These are phyloP conservation scores for Pichia manshurica DNA, from an alignment of 805 yeast species.

Conservation along the genomic window DNA sequence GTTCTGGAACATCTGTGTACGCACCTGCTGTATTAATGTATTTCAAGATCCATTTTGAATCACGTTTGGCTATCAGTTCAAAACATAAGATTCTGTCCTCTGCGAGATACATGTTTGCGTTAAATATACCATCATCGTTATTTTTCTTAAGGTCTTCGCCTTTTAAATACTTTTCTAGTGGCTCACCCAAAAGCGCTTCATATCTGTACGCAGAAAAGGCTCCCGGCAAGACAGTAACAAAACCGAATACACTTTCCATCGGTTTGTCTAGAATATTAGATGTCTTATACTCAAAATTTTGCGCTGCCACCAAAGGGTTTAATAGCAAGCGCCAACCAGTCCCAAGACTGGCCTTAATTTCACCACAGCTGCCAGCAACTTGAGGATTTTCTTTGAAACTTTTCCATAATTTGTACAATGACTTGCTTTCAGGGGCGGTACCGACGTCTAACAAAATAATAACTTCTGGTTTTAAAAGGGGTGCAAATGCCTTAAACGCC, in stretches of 20 bases:
- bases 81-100: conserved; percentile 95
- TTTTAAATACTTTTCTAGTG: conserved; percentile 82
- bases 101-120: conserved; percentile 94
- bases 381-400: conserved; percentile 62
- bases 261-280: conserved; percentile 95
- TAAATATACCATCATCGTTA: conserved; percentile 71
- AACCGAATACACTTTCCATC: conserved; percentile 90
- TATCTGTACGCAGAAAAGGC: conserved; percentile 94
- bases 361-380: conserved; percentile 98
- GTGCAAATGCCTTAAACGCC: conserved; percentile 92
- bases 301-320: conserved; percentile 93
- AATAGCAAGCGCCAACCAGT: conserved; percentile 39
- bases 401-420: conserved; percentile 86
- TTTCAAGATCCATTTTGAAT: conserved; percentile 68
- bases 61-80: conserved; percentile 83
- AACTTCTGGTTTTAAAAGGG: conserved; percentile 73
- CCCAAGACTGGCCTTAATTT: conserved; percentile 83
- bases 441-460: conserved; percentile 90
- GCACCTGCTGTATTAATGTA: conserved; percentile 88
- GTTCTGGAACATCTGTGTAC: conserved; percentile 92
- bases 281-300: conserved; percentile 94
- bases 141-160: conserved; percentile 76
- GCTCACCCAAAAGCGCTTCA: conserved; percentile 75
- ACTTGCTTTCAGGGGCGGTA: conserved; percentile 79
- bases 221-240: conserved; percentile 91